phyloP scores from a whole-genome alignment of 208 protist genomes.

The Wallacemonas sp. region DNA sequence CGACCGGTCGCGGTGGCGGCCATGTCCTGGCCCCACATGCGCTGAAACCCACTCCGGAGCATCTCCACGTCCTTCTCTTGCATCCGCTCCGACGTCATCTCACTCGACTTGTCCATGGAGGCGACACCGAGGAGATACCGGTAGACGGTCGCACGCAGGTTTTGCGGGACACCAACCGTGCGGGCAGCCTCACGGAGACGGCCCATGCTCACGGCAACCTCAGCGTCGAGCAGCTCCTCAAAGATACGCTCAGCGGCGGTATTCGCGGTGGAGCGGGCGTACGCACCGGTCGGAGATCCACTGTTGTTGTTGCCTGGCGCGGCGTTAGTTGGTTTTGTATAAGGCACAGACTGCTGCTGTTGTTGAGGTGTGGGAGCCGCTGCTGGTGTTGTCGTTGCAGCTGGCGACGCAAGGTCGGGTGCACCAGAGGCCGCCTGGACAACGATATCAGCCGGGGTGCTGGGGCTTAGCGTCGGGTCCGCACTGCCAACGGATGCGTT shows the following conservation, averaged over 20 bases:
- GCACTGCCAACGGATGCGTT: too few relatives aligned
- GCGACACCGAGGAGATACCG: conserved; percentile 81
- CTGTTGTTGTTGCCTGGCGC: not conserved
- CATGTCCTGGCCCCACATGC: conserved; percentile 27
- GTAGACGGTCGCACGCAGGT: conserved; percentile 77
- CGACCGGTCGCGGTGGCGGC: conserved; percentile 19
- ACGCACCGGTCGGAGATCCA: not conserved
- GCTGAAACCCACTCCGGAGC: conserved; percentile 41
- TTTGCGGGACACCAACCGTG: conserved; percentile 55
- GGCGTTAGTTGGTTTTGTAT: not conserved
- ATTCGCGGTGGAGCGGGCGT: conserved; percentile 9
- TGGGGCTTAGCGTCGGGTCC: too few relatives aligned
- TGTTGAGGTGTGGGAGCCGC: too few relatives aligned
- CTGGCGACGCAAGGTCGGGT: too few relatives aligned
- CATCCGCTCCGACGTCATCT: conserved; percentile 82
- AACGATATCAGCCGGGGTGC: too few relatives aligned
- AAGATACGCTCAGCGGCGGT: conserved; percentile 51
- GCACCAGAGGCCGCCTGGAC: too few relatives aligned
- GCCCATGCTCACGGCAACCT: conserved; percentile 63
- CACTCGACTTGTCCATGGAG: conserved; percentile 73
- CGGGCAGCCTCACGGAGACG: conserved; percentile 80
- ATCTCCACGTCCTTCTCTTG: conserved; percentile 83
- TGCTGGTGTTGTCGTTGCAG: too few relatives aligned
- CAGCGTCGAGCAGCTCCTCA: conserved; percentile 83
- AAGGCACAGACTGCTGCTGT: too few relatives aligned